Base-by-base conservation (phyloP, 2,329 filamentous ascomycete genomes). In the Fusarium buharicum region DNA sequence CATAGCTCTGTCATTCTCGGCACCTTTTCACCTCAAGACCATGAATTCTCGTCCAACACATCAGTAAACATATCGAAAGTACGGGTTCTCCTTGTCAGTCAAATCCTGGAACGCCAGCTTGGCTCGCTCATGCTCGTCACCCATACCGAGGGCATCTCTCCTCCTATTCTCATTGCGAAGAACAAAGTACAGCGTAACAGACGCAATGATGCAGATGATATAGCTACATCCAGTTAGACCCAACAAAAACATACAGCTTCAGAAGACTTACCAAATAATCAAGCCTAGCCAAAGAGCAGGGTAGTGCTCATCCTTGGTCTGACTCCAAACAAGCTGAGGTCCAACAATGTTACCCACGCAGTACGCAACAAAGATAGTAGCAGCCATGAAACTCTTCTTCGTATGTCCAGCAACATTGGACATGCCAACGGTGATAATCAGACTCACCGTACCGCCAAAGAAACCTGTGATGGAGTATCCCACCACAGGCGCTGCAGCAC, bases 321-420 rank as follows among this genome's bases (percentile, higher is more conserved):
- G 78, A n/a, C 83, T 87, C 66, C 84, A 85, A 36, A 92, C 84
- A 34, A 92, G 78, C 74, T 90, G 88, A 4, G 90, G 90, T 0
- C 90, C 90, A 20, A 92, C 86, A 46, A 93, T 92, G 66, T 92
- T 92, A 2, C 90, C 82, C 3, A 92, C 86, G 51, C 88, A 90
- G 70, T 92, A 92, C 1, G 88, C 89, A 0, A 91, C 88, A 61
- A 92, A 93, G 1, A 91, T 88, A 0, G 87, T 86, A 0, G 87
- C 86, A 0, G 90, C 88, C 81, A 90, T 91, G 68, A 90, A 87
- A 62, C 86, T 90, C 79, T 92, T 92, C 77, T 93, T 93, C 0
- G 90, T 92, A 20, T 90, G 84, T 0, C 90, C 90, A 0, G 90
- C 89, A 0, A 92, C 88, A 63, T 93, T 93, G 11, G 85, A 84